phyloP scores from a whole-genome alignment of 805 yeast species.

The Starmerella stigmatis region DNA sequence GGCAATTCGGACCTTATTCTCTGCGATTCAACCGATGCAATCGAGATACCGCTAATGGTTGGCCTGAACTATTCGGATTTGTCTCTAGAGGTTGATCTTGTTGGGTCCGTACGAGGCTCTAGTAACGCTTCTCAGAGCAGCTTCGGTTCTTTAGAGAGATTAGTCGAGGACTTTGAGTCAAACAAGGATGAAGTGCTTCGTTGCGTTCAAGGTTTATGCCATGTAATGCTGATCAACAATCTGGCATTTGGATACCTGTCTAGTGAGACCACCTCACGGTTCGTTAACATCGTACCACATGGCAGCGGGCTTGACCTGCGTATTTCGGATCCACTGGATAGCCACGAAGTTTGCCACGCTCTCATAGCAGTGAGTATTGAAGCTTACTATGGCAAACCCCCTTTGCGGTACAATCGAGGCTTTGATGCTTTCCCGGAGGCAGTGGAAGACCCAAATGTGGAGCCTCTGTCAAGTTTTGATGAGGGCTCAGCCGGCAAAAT shows the following conservation, averaged over 20 bases:
- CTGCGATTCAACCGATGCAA: background rate
- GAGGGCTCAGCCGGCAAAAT: constrained; percentile 10
- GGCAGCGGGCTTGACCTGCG: constrained; percentile 2
- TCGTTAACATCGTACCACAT: constrained; percentile 13
- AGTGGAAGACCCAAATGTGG: constrained; percentile 12
- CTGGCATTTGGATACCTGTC: constrained; percentile 22
- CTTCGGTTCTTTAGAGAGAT: background rate
- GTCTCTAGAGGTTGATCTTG: background rate
- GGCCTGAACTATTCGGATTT: constrained; percentile 2
- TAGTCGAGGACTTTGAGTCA: background rate
- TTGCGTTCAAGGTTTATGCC: constrained; percentile 14
- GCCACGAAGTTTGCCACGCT: constrained; percentile 3
- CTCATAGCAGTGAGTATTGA: constrained; percentile 12
- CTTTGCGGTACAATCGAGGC: background rate
- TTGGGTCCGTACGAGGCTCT: background rate
- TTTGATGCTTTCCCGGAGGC: constrained; percentile 7
- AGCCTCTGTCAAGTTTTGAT: constrained; percentile 15
- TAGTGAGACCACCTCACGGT: constrained; percentile 17
- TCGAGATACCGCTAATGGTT: background rate
- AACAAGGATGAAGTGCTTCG: background rate
- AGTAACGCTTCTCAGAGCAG: background rate
- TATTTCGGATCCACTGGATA: constrained; percentile 17
- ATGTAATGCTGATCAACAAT: constrained; percentile 21
- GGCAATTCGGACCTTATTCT: constrained; percentile 1
- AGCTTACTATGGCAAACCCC: constrained; percentile 1